A percentile compares a stretch with the other conserved stretches of the same genome.
phyloP scores from a whole-genome alignment of 352 stramenopile species.

The Phytophthora constricta region DNA sequence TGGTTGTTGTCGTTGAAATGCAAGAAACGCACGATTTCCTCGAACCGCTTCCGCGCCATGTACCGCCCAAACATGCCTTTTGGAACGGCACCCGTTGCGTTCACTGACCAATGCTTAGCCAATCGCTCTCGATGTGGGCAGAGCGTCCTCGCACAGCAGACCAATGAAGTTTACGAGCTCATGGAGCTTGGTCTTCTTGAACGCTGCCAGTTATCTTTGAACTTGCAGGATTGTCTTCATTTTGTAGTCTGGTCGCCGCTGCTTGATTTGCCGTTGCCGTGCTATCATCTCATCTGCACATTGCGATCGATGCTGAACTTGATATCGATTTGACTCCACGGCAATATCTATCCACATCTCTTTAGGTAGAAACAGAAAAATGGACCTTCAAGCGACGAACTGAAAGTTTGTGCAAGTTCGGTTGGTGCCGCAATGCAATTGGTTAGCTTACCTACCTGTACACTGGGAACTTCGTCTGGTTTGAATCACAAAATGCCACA shows the following conservation, averaged over 20 bases:
- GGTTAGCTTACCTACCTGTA: no score
- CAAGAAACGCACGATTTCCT: constrained; percentile 9
- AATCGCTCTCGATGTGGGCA: constrained; percentile 3
- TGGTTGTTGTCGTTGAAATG: no score
- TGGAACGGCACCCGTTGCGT: constrained; percentile 3
- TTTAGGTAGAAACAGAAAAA: constrained; percentile 14
- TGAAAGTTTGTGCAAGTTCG: no score
- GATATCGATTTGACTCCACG: constrained; percentile 7
- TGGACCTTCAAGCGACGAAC: no score
- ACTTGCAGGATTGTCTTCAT: constrained; percentile 13
- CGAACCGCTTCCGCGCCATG: constrained; percentile 3
- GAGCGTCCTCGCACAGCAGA: constrained; percentile 7
- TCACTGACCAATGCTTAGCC: constrained; percentile 8
- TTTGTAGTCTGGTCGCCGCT: background rate
- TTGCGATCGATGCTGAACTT: background rate
- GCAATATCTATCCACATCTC: constrained; percentile 11
- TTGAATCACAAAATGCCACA: no score
- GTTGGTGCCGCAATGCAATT: no score
- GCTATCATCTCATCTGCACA: constrained; percentile 7
- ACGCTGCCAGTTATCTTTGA: no score
- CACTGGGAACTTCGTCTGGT: no score
- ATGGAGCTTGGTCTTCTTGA: background rate
- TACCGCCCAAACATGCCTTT: constrained; percentile 1
- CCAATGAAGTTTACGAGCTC: constrained; percentile 11
- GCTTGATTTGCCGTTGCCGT: constrained; percentile 3